phyloP scores from a whole-genome alignment of 768 basidiomycete genomes.

The Hortiboletus flavorubellus region DNA sequence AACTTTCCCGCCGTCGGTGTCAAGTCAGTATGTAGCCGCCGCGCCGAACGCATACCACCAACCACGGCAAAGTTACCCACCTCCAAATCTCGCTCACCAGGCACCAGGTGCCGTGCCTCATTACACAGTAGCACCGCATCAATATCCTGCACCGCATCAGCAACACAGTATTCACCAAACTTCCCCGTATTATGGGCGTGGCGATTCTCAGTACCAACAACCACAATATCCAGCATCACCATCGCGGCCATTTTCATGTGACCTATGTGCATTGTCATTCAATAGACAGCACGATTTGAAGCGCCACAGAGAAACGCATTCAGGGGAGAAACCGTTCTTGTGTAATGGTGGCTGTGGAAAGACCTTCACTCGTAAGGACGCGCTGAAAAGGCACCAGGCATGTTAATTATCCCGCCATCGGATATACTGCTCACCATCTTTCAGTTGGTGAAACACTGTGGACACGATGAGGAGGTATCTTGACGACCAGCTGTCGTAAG shows the following conservation, averaged over 20 bases:
- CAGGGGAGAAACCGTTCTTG: conserved; percentile 78
- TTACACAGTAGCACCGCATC: conserved; percentile 26
- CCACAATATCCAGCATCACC: conserved; percentile 58
- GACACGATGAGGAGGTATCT: conserved; percentile 54
- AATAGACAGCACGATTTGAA: conserved; percentile 85
- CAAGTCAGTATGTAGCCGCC: conserved; percentile 20
- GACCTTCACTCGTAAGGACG: conserved; percentile 85
- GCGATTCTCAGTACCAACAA: conserved; percentile 20
- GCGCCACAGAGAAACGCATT: conserved; percentile 80
- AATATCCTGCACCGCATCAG: conserved; percentile 28
- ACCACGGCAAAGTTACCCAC: conserved; percentile 26
- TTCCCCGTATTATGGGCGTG: conserved; percentile 37
- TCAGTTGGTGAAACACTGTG: conserved; percentile 77
- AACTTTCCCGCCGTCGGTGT: conserved; percentile 11
- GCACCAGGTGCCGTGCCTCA: conserved; percentile 34
- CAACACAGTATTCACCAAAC: conserved; percentile 20
- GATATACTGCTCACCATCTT: conserved; percentile 13
- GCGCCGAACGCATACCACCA: conserved; percentile 21
- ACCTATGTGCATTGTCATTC: conserved; percentile 77
- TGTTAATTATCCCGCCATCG: conserved; percentile 18
- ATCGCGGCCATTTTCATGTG: conserved; percentile 60
- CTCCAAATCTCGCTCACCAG: conserved; percentile 28
- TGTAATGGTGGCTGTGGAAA: conserved; percentile 86
- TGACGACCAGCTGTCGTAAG: conserved; percentile 22
- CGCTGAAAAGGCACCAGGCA: conserved; percentile 82